phyloP scores from a whole-genome alignment of 768 basidiomycete genomes.

The Panellus pusillus region DNA sequence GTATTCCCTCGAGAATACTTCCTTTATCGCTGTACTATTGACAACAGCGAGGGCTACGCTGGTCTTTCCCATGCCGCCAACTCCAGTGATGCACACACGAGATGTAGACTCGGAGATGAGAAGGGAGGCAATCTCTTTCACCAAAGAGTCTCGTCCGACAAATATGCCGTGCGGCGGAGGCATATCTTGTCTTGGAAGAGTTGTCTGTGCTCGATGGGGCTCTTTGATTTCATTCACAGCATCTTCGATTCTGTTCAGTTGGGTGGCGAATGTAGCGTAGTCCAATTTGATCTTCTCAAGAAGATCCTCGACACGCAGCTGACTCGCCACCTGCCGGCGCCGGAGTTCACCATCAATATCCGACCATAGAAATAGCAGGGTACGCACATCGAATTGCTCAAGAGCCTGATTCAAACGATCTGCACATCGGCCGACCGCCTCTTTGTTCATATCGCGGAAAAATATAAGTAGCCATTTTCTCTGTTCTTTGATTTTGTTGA shows the following conservation, averaged over 20 bases:
- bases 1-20: slow-evolving; percentile 22
- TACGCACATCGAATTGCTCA: background rate
- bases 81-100: slow-evolving; percentile 10
- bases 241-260: background rate
- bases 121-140: slow-evolving; percentile 2
- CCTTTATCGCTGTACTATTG: slow-evolving; percentile 23
- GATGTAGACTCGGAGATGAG: background rate
- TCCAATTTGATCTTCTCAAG: background rate
- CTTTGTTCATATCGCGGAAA: background rate
- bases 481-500: slow-evolving; percentile 4
- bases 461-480: slow-evolving; percentile 1
- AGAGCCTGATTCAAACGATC: background rate
- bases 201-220: background rate
- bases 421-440: background rate
- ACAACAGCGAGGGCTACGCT: slow-evolving; percentile 34
- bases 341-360: too few species aligned
- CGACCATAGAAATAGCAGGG: background rate
- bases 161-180: slow-evolving; percentile 7
- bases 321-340: background rate
- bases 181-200: background rate
- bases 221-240: background rate
- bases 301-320: background rate
- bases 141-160: slow-evolving; percentile 9
- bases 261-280: background rate
- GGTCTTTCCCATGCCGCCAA: slow-evolving; percentile 42